These are phyloP conservation scores for Carex myosuroides DNA, from an alignment of 176 grass and related monocot genomes.

Conservation along the genomic window DNA sequence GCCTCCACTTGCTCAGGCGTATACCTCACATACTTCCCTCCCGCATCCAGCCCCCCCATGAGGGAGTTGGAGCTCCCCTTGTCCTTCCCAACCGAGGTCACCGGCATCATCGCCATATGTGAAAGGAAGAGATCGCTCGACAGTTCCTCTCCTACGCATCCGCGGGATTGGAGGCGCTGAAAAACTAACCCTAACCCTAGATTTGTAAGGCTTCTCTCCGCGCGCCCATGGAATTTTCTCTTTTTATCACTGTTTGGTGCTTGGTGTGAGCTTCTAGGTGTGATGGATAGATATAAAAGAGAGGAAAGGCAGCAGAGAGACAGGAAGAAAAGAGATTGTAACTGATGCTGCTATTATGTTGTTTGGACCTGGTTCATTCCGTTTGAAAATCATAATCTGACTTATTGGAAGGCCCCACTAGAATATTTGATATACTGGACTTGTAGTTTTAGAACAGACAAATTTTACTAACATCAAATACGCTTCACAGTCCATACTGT, in stretches of 20 bases:
- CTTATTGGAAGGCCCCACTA: neutral
- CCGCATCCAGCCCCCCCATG: conserved; percentile 46
- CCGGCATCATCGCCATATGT: conserved; percentile 31
- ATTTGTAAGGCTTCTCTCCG: neutral
- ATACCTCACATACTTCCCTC: conserved; percentile 84
- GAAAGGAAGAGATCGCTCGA: neutral
- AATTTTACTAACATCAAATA: neutral
- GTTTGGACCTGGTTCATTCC: neutral
- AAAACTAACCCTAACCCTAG: conserved; percentile 32
- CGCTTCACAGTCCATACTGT: neutral
- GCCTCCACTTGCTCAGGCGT: conserved; percentile 97
- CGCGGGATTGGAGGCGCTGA: conserved; percentile 6
- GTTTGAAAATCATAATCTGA: too few relatives aligned
- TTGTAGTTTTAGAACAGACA: neutral
- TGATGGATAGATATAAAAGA: neutral
- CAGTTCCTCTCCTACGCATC: neutral
- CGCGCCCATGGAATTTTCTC: conserved; percentile 2
- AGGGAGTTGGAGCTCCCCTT: conserved; percentile 37
- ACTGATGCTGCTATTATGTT: neutral
- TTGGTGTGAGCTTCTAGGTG: conserved; percentile 12
- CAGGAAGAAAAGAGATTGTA: conserved; percentile 15
- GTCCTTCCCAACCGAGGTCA: conserved; percentile 24
- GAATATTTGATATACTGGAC: neutral
- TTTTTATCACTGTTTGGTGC: conserved; percentile 6
- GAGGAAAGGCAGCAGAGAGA: neutral